These are phyloP conservation scores for Phytophthora crassamura DNA, from an alignment of 352 stramenopile genomes.

Conservation along the genomic window DNA sequence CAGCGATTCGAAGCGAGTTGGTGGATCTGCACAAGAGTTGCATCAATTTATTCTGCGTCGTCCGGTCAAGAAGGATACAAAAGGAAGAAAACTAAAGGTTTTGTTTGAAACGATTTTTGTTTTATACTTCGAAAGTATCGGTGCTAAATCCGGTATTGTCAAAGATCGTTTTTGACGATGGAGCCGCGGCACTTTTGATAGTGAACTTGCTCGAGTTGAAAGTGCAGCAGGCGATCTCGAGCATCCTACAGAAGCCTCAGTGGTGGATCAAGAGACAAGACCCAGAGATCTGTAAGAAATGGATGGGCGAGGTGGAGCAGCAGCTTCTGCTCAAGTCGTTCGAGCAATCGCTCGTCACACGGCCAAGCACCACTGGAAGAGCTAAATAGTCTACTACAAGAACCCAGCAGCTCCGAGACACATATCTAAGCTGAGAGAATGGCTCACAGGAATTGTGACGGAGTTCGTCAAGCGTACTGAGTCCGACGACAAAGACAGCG, in stretches of 20 bases:
- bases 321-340: constrained; percentile 34
- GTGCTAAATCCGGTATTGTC: no score
- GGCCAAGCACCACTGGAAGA: constrained; percentile 8
- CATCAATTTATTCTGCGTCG: no score
- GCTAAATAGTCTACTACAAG: constrained; percentile 13
- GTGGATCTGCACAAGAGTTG: no score
- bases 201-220: constrained; percentile 30
- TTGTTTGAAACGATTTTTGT: no score
- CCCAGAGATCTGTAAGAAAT: constrained; percentile 33
- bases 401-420: neutral
- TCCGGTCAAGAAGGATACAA: no score
- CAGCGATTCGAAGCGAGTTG: no score
- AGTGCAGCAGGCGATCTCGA: constrained; percentile 38
- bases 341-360: constrained; percentile 26
- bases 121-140: no score
- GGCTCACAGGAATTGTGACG: constrained; percentile 27
- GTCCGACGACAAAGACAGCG: constrained; percentile 13
- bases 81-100: no score
- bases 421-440: constrained; percentile 25
- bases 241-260: constrained; percentile 48
- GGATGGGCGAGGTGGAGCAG: constrained; percentile 42
- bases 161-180: constrained; percentile 56
- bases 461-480: constrained; percentile 17
- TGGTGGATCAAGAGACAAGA: constrained; percentile 55
- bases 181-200: constrained; percentile 45